Evolutionary conservation across 495 filamentous ascomycete genomes (phyloP), one percentile per base, ranked within the genome.

Genomic region (Aspergillus sclerotioniger): DNA sequence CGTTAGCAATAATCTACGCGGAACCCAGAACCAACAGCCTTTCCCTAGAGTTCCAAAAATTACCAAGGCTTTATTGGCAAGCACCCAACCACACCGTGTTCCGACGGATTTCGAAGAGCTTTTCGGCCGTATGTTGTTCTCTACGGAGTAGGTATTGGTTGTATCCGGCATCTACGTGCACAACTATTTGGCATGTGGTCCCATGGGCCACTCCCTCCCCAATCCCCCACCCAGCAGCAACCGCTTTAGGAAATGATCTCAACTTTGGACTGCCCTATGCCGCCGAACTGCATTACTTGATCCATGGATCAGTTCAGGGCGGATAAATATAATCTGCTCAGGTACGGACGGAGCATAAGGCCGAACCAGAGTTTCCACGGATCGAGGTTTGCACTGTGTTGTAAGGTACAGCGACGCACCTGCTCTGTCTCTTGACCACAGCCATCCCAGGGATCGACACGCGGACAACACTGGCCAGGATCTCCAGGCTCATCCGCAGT

Each of bases 161-260:
- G 60, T n/a, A 28, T 44, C 43, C 33, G 17, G 43, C 19, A 21
- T 35, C 4, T 47, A 25, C 25, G 2, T 29, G 9, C 33, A 50
- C 19, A 5, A 17, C 32, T 21, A 50, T 50, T 32, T 28, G 39
- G 9, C 31, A 9, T 41, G 21, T 28, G 28, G 20, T 47, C 29
- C 56, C 56, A 53, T 39, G 49, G 56, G 28, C 47, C 56, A 53
- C n/a, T 6, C 20, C 29, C 15, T 10, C 45, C n/a, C n/a, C n/a
- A n/a, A 8, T 19, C 20, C 46, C 17, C 51, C 57, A 53, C 50
- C 20, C 39, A 17, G 29, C 51, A 49, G 28, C 31, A 49, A 28
- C 57, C 48, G 43, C 21, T 48, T 59, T 49, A 8, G 43, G 57
- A 17, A 54, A 59, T 13, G 57, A 59, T 54, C 50, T 17, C 45